Evolutionary conservation across 164 flowering plant species (phyloP).

Genomic region (Litsea cubeba): DNA sequence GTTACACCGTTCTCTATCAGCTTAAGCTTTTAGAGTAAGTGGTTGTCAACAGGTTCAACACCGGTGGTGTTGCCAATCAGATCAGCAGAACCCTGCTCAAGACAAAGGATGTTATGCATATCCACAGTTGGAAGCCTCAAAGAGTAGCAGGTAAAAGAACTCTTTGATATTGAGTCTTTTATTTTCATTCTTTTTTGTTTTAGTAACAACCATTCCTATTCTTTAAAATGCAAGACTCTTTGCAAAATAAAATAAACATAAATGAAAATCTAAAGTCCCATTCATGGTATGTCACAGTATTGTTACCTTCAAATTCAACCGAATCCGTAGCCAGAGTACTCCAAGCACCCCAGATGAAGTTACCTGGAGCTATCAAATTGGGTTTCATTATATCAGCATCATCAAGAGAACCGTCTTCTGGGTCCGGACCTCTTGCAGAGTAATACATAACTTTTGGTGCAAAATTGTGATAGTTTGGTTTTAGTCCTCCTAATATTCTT

Average conservation of each 20-base stretch:
- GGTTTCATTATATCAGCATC: constrained; percentile 91
- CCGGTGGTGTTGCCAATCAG: too few species aligned
- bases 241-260: not conserved
- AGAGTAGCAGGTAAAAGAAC: too few species aligned
- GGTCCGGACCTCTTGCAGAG: constrained; percentile 99
- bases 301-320: constrained; percentile 75
- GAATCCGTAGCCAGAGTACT: constrained; percentile 84
- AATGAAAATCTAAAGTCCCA: not conserved
- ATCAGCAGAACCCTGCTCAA: too few species aligned
- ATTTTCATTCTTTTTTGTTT: too few species aligned
- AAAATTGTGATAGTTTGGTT: constrained; percentile 53
- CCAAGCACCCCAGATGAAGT: constrained; percentile 96
- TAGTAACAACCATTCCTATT: too few species aligned
- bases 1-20: too few species aligned
- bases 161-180: too few species aligned
- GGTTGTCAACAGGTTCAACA: too few species aligned
- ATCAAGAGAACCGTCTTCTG: constrained; percentile 67
- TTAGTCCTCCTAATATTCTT: constrained; percentile 70
- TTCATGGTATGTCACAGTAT: not conserved
- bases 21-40: too few species aligned
- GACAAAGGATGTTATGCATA: too few species aligned
- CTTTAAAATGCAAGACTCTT: too few species aligned
- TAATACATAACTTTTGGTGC: constrained; percentile 90
- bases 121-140: too few species aligned
- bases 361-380: constrained; percentile 92